Conservation (phyloP, 192 early-diverging fungal genomes). For the Allomyces arbusculus region DNA sequence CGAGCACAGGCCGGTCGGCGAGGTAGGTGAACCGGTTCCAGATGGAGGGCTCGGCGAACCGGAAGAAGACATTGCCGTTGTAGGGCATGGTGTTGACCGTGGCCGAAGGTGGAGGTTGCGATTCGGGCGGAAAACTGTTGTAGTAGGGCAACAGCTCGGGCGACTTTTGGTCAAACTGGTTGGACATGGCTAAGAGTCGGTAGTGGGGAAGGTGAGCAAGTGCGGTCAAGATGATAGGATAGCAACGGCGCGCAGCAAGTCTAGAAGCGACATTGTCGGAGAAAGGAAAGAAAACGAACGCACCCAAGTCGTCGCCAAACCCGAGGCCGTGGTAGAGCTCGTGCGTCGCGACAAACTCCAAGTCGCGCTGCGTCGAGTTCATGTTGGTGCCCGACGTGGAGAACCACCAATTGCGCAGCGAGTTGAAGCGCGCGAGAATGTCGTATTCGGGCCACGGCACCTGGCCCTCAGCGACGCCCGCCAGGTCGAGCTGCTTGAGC, state of each 20-base stretch:
- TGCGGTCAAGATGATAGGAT: no score
- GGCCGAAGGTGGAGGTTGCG: background rate
- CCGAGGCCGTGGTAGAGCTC: background rate
- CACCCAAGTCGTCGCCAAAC: background rate
- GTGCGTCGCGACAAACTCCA: background rate
- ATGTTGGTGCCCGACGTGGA: background rate
- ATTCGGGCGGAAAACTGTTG: background rate
- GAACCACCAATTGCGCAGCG: background rate
- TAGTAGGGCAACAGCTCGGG: background rate
- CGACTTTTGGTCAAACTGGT: no score
- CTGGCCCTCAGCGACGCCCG: background rate
- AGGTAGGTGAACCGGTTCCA: background rate
- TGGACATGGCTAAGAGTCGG: background rate
- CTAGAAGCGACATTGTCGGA: no score
- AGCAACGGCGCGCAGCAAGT: no score
- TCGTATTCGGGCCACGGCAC: background rate
- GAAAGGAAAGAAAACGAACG: no score
- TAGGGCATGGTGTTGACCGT: background rate
- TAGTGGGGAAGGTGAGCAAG: background rate
- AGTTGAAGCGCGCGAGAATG: background rate
- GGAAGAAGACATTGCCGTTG: background rate
- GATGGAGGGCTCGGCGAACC: background rate
- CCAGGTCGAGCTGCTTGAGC: background rate
- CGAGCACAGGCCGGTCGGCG: background rate
- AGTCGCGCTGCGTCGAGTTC: background rate